Evolutionary conservation across 1,284 basidiomycete species (phyloP).

Genomic region (Ustilago bromivora): DNA sequence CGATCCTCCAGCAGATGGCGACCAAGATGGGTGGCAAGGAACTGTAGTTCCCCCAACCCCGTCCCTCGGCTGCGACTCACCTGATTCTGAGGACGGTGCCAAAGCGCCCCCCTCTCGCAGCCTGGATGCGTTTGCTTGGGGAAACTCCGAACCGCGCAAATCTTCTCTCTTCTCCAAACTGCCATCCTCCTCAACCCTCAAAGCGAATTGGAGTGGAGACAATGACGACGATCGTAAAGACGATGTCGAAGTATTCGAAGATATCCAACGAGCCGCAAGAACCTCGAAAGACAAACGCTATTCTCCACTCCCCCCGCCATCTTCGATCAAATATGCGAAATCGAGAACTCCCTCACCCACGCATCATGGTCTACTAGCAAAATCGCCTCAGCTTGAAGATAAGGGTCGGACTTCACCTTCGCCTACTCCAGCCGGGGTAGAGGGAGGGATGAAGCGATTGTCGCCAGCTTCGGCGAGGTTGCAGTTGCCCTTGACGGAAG

Average conservation of each 20-base stretch:
- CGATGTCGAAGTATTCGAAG: slow-evolving; percentile 34
- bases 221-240: slow-evolving; percentile 44
- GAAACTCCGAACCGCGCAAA: slow-evolving; percentile 22
- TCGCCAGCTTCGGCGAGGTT: slow-evolving; percentile 33
- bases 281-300: slow-evolving; percentile 37
- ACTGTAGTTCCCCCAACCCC: slow-evolving; percentile 49
- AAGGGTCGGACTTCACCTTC: slow-evolving; percentile 1
- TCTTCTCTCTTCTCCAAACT: slow-evolving; percentile 37
- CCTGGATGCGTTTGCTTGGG: slow-evolving; percentile 46
- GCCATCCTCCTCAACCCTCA: slow-evolving; percentile 33
- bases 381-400: slow-evolving; percentile 35
- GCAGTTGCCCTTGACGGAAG: slow-evolving; percentile 18
- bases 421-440: neutral
- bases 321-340: slow-evolving; percentile 36
- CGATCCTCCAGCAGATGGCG: slow-evolving; percentile 14
- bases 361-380: slow-evolving; percentile 23
- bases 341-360: slow-evolving; percentile 40
- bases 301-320: slow-evolving; percentile 28
- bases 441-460: slow-evolving; percentile 1
- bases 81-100: slow-evolving; percentile 25
- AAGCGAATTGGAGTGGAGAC: slow-evolving; percentile 51
- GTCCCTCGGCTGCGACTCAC: slow-evolving; percentile 41
- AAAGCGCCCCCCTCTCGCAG: slow-evolving; percentile 32
- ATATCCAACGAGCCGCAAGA: slow-evolving; percentile 34
- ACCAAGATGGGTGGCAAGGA: slow-evolving; percentile 31